Evolutionary conservation across 768 basidiomycete genomes (phyloP), one percentile per base, ranked within the genome.

Genomic region (Sarcodon aspratus): DNA sequence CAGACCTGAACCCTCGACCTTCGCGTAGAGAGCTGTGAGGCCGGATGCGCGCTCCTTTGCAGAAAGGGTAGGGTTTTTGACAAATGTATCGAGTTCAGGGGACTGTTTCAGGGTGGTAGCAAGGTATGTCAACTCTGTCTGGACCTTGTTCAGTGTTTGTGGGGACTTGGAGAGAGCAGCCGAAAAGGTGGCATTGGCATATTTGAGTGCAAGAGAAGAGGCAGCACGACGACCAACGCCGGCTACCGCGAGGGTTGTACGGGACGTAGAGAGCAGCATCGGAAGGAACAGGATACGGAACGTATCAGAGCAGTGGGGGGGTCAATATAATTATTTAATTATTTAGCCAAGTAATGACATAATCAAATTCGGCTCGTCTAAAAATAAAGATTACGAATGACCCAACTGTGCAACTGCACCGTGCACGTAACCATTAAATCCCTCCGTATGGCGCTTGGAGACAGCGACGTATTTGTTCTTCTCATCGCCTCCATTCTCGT

Each of bases 1-100:
- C 38, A 70, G 59, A 17, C 69, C 74, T 35, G 70, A 34, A 31
- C 74, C 72, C 66, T 85, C 85, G 33, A 83, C 73, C 49, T 79
- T 79, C 52, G 79, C 66, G 61, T 80, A 82, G 61, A 98, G 68
- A 44, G 71, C 63, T 34, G 75, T 61, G 51, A 99, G 78, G 51
- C 84, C 85, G 1, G 74, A 64, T 13, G 69, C 59, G 57, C 91
- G 83, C 49, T 96, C 94, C 44, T 79, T 74, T 40, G 76, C 66
- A 7, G 92, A 89, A 15, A 99, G 77, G 9, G 95, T 94, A 42
- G 96, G 96, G 74, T 99, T 98, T 56, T 68, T 66, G 61, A 99
- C 72, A 69, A 95, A 89, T 3, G 78, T 64, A 50, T 67, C 69
- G 57, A 92, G 65, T 56, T 82, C 79, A 49, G 82, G 72, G 50